Conservation (phyloP, 345 rosid species). For the Odontarrhena argentea region DNA sequence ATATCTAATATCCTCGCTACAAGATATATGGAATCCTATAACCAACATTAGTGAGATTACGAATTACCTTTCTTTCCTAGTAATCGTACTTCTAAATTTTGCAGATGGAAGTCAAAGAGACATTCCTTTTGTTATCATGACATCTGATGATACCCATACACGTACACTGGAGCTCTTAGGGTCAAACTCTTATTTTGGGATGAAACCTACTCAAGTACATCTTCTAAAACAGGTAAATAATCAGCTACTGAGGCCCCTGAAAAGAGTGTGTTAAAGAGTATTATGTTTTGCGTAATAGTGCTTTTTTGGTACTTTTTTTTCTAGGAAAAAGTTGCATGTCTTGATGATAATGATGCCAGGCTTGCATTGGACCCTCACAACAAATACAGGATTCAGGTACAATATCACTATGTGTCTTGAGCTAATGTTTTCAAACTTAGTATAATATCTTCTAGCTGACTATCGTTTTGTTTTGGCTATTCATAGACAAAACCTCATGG, state of each 20-base stretch:
- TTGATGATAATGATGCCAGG: constrained; percentile 89
- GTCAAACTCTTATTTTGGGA: constrained; percentile 81
- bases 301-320: constrained; percentile 8
- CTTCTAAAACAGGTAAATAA: constrained; percentile 85
- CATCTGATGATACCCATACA: constrained; percentile 92
- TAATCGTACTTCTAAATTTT: constrained; percentile 4
- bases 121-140: constrained; percentile 92
- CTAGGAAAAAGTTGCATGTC: constrained; percentile 98
- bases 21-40: constrained; percentile 9
- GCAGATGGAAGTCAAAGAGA: constrained; percentile 59
- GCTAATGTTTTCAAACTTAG: constrained; percentile 2
- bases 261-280: not conserved
- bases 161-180: constrained; percentile 70
- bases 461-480: constrained; percentile 31
- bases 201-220: constrained; percentile 80
- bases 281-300: constrained; percentile 3
- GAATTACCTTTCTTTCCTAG: not conserved
- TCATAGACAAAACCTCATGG: constrained; percentile 96
- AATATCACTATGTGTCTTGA: constrained; percentile 1
- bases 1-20: constrained; percentile 7
- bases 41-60: not conserved
- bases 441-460: constrained; percentile 10
- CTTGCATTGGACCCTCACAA: constrained; percentile 80
- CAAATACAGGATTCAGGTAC: constrained; percentile 89
- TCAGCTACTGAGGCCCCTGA: constrained; percentile 1